A percentile compares a stretch with the other conserved stretches of the same genome.
These are phyloP conservation scores for Lycium barbarum DNA, from an alignment of 257 asterid species.

Conservation along the genomic window DNA sequence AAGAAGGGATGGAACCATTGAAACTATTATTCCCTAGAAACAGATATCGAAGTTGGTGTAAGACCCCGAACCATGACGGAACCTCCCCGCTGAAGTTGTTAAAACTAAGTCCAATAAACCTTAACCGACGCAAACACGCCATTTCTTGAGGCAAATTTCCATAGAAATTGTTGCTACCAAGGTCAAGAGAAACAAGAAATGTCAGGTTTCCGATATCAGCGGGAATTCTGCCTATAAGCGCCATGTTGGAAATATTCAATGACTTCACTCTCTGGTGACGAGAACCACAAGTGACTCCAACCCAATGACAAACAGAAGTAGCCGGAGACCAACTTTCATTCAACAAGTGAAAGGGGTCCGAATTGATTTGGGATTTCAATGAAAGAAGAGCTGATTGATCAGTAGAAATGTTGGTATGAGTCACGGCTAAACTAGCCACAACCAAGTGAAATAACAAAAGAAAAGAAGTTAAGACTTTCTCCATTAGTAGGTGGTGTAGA, in stretches of 20 bases:
- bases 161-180: not conserved
- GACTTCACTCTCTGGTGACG: not conserved
- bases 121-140: constrained; percentile 29
- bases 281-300: constrained; percentile 7
- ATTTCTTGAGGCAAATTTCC: constrained; percentile 35
- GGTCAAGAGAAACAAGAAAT: constrained; percentile 1
- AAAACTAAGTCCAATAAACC: constrained; percentile 9
- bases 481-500: no score
- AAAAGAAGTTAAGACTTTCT: no score
- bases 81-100: constrained; percentile 39
- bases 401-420: no score
- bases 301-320: not conserved
- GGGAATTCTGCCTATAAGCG: not conserved
- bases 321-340: not conserved
- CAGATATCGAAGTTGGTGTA: constrained; percentile 32
- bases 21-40: constrained; percentile 30
- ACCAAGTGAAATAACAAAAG: no score
- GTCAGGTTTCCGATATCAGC: not conserved
- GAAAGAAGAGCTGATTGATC: no score
- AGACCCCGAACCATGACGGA: constrained; percentile 34
- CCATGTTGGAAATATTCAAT: not conserved
- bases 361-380: no score
- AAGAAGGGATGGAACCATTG: constrained; percentile 30
- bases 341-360: not conserved
- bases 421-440: no score